A percentile compares a stretch with the other conserved stretches of the same genome.
Evolutionary conservation across 768 basidiomycete species (phyloP).

Genomic region (Termitomyces sp.): DNA sequence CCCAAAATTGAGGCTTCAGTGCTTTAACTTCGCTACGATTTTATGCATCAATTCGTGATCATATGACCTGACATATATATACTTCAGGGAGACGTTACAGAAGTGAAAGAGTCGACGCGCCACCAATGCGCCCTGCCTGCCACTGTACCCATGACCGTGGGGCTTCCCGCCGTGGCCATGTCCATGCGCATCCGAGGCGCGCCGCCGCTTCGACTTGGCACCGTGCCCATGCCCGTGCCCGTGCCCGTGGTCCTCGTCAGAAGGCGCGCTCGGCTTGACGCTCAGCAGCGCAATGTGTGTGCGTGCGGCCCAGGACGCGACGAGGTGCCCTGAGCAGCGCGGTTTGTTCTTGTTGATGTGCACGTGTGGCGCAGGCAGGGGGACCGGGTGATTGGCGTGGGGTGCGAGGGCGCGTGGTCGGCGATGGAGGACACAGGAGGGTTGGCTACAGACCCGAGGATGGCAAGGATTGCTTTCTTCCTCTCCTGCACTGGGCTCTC

Average conservation of each 20-base stretch:
- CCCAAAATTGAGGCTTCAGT: no score
- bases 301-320: conserved; percentile 62
- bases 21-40: no score
- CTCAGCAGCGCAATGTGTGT: conserved; percentile 56
- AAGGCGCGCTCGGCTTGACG: conserved; percentile 40
- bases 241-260: conserved; percentile 18
- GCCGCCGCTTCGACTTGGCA: background rate
- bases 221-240: background rate
- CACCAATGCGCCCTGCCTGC: conserved; percentile 41
- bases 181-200: background rate
- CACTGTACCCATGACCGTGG: conserved; percentile 2
- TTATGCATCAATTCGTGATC: no score
- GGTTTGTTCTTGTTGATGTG: conserved; percentile 57
- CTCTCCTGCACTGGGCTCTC: conserved; percentile 12
- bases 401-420: conserved; percentile 20
- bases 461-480: conserved; percentile 59
- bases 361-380: conserved; percentile 55
- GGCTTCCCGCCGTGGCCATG: background rate
- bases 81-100: no score
- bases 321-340: conserved; percentile 58
- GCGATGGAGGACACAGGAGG: conserved; percentile 13
- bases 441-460: conserved; percentile 27
- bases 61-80: no score
- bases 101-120: no score
- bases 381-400: conserved; percentile 44